These are phyloP conservation scores for Monascus ruber DNA, from an alignment of 2,329 filamentous ascomycete species.

Conservation along the genomic window DNA sequence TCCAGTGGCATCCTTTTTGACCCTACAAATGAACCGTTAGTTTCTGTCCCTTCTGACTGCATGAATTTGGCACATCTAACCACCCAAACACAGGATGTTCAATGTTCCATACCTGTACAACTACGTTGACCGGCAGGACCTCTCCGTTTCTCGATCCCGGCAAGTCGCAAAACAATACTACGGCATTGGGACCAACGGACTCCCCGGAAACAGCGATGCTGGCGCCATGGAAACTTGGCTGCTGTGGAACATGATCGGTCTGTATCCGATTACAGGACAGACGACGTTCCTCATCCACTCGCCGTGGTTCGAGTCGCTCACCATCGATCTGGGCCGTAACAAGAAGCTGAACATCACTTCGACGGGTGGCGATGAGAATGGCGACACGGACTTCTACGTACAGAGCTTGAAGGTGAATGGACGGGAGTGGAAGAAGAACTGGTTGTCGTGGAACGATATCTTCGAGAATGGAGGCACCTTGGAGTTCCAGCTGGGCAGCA, in stretches of 20 bases:
- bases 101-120: constrained; percentile 59
- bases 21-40: constrained; percentile 54
- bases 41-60: not conserved
- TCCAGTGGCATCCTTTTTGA: constrained; percentile 49
- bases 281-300: constrained; percentile 55
- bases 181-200: constrained; percentile 41
- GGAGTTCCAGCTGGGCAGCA: constrained; percentile 51
- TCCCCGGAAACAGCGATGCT: constrained; percentile 61
- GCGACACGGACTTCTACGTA: constrained; percentile 44
- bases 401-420: constrained; percentile 58
- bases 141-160: constrained; percentile 48
- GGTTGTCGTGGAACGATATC: constrained; percentile 56
- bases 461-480: constrained; percentile 53
- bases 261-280: constrained; percentile 59
- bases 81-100: constrained; percentile 34
- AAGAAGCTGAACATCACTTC: constrained; percentile 46
- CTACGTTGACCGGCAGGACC: constrained; percentile 52
- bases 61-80: constrained; percentile 1
- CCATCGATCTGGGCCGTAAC: constrained; percentile 45
- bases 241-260: constrained; percentile 56
- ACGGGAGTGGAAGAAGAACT: constrained; percentile 48
- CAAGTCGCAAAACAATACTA: constrained; percentile 51
- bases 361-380: constrained; percentile 36
- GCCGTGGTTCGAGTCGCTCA: constrained; percentile 52
- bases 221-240: constrained; percentile 64